Evolutionary conservation across 495 filamentous ascomycete species (phyloP).

Genomic region (Melanomma pulvis-pyrius): DNA sequence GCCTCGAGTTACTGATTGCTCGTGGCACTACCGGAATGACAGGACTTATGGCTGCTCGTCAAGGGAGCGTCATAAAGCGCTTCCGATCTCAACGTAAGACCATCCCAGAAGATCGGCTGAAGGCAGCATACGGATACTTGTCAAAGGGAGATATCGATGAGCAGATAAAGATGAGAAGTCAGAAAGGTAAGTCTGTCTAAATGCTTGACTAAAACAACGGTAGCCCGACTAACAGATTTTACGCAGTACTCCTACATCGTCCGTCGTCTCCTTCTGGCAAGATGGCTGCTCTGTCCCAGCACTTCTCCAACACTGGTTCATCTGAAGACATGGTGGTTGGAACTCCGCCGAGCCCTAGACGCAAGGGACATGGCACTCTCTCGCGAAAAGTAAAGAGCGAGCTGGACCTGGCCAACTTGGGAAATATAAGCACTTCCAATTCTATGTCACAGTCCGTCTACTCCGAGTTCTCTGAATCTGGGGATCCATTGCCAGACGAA

Average conservation of each 20-base stretch:
- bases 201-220: neutral
- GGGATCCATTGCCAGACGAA: constrained; percentile 45
- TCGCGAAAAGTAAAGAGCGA: constrained; percentile 32
- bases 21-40: constrained; percentile 38
- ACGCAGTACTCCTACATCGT: constrained; percentile 32
- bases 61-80: constrained; percentile 37
- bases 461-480: constrained; percentile 40
- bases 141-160: constrained; percentile 27
- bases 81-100: constrained; percentile 23
- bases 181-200: constrained; percentile 33
- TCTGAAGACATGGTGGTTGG: constrained; percentile 28
- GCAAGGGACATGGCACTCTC: constrained; percentile 8
- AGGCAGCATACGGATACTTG: constrained; percentile 36
- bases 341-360: constrained; percentile 19
- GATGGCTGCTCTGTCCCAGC: constrained; percentile 40
- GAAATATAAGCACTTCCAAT: neutral
- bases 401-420: constrained; percentile 15
- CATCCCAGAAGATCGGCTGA: constrained; percentile 5
- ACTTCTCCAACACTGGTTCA: constrained; percentile 22
- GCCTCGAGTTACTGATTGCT: constrained; percentile 43
- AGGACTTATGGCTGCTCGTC: constrained; percentile 42
- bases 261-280: constrained; percentile 38
- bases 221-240: neutral
- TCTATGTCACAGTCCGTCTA: constrained; percentile 19
- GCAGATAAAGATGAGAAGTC: constrained; percentile 31